A percentile compares a stretch with the other conserved stretches of the same genome.
Evolutionary conservation across 768 basidiomycete species (phyloP).

Genomic region (Mycena rosella): DNA sequence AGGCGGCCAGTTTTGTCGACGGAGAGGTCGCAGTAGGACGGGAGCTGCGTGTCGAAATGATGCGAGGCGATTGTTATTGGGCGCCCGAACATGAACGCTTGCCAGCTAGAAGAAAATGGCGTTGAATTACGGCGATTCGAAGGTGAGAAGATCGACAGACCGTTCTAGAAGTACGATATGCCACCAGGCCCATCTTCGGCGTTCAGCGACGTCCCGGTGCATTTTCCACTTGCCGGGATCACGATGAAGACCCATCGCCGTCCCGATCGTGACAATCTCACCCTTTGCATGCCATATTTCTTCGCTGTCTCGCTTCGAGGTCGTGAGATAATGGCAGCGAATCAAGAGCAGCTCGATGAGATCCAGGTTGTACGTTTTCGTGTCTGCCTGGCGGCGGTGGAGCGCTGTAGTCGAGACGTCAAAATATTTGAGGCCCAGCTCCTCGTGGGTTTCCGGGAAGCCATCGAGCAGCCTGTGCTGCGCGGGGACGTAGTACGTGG

Average conservation of each 20-base stretch:
- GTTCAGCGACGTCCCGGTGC: constrained; percentile 76
- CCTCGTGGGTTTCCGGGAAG: constrained; percentile 66
- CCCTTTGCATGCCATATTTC: constrained; percentile 85
- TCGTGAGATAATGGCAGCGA: constrained; percentile 77
- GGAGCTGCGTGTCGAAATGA: constrained; percentile 87
- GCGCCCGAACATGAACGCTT: constrained; percentile 89
- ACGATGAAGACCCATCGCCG: constrained; percentile 88
- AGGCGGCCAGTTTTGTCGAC: constrained; percentile 74
- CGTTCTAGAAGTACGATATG: constrained; percentile 86
- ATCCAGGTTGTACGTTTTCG: constrained; percentile 74
- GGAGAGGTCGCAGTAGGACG: constrained; percentile 73
- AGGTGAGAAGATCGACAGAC: constrained; percentile 51
- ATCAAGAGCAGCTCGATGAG: constrained; percentile 82
- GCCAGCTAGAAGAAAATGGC: constrained; percentile 68
- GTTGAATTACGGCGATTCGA: constrained; percentile 24
- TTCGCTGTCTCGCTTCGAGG: constrained; percentile 82
- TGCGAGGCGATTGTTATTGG: constrained; percentile 82
- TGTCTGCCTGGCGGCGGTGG: constrained; percentile 71
- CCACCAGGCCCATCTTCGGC: constrained; percentile 93
- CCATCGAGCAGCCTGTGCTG: constrained; percentile 72
- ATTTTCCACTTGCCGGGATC: constrained; percentile 87
- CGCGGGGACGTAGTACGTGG: constrained; percentile 78
- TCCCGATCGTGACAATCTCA: constrained; percentile 79
- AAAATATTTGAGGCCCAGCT: constrained; percentile 75
- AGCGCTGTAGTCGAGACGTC: constrained; percentile 75